phyloP scores from a whole-genome alignment of 306 rosid species.

The Fragaria iinumae region DNA sequence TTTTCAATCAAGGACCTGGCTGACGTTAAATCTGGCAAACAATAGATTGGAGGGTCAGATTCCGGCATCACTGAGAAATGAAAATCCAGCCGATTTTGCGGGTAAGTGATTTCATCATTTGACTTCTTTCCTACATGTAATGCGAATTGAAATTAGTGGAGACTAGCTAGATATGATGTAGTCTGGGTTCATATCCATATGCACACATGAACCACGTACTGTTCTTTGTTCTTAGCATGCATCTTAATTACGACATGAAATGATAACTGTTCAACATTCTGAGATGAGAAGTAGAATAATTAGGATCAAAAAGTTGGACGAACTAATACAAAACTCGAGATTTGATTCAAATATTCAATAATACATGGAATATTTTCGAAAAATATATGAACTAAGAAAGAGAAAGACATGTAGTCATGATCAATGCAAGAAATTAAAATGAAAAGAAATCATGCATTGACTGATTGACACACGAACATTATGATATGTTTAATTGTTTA shows the following conservation, averaged over 20 bases:
- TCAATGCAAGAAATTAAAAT: not conserved
- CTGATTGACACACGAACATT: not conserved
- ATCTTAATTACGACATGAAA: not conserved
- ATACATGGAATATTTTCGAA: not conserved
- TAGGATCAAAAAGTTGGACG: not conserved
- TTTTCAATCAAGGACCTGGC: slow-evolving; percentile 40
- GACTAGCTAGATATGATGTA: not conserved
- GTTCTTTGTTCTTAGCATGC: not conserved
- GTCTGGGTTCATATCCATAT: too few relatives aligned
- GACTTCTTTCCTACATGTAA: not conserved
- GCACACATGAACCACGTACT: not conserved
- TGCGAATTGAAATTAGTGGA: not conserved
- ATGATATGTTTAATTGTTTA: not conserved
- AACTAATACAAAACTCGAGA: not conserved
- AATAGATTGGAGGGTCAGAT: slow-evolving; percentile 58
- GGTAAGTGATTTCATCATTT: slow-evolving; percentile 39
- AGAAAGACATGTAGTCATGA: not conserved
- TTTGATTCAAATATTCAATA: not conserved
- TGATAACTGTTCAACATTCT: not conserved
- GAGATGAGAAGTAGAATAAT: not conserved
- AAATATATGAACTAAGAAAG: not conserved
- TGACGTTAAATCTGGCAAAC: slow-evolving; percentile 41
- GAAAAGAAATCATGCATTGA: not conserved
- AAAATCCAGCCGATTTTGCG: slow-evolving; percentile 27
- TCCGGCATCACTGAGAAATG: slow-evolving; percentile 37